These are phyloP conservation scores for Pseudofabraea citricarpa DNA, from an alignment of 2,329 filamentous ascomycete genomes.

Conservation along the genomic window DNA sequence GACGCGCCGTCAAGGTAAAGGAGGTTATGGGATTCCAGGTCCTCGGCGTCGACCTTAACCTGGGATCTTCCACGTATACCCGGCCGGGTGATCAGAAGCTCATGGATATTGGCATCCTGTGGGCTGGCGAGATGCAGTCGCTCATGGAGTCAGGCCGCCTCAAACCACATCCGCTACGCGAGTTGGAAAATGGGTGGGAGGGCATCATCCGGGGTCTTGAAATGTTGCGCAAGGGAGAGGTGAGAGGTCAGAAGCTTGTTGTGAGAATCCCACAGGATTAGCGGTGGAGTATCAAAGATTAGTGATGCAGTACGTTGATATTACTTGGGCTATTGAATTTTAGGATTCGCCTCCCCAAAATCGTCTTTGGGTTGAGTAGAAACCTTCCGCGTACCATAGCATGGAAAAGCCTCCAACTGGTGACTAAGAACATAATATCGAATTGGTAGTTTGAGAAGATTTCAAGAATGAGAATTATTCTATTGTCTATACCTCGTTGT, in stretches of 20 bases:
- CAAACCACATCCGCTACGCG: background rate
- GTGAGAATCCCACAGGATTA: background rate
- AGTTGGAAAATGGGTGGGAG: background rate
- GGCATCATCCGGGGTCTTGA: background rate
- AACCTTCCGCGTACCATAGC: too few relatives aligned
- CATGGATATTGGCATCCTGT: background rate
- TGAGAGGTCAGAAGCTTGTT: background rate
- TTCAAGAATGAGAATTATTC: background rate
- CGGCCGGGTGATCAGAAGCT: background rate
- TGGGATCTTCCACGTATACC: background rate
- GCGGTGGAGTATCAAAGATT: too few relatives aligned
- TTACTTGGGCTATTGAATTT: too few relatives aligned
- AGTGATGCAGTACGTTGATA: too few relatives aligned
- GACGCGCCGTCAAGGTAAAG: slow-evolving; percentile 8
- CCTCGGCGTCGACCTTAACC: background rate
- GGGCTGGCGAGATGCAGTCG: background rate
- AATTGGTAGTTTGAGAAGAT: background rate
- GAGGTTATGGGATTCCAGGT: background rate
- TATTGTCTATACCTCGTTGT: too few relatives aligned
- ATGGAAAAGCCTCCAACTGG: too few relatives aligned
- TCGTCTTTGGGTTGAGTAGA: too few relatives aligned
- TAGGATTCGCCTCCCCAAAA: too few relatives aligned
- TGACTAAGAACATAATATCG: background rate
- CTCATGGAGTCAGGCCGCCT: background rate
- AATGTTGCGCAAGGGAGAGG: background rate